Percentiles rank a stretch among this genome's conserved stretches.
Conservation (phyloP, 2,329 filamentous ascomycete species). For the Pseudogymnoascus sp. region DNA sequence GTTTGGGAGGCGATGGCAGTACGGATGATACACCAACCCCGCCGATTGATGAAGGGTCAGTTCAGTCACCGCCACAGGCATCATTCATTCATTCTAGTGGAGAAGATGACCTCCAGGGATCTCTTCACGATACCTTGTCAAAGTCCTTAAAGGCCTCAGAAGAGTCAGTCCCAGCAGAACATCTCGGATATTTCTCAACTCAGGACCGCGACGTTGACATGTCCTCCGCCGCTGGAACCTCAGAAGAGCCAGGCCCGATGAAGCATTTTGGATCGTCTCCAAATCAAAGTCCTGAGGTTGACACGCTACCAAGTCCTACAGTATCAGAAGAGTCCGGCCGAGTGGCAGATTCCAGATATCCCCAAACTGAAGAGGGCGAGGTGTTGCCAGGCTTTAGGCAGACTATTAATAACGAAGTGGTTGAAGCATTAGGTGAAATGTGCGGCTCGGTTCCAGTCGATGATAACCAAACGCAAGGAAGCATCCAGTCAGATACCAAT, state of each 20-base stretch:
- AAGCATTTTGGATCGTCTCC: too few relatives aligned
- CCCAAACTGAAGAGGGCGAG: too few relatives aligned
- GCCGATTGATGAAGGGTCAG: background rate
- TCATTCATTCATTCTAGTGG: background rate
- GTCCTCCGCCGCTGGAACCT: background rate
- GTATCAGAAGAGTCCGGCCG: too few relatives aligned
- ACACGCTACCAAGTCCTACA: too few relatives aligned
- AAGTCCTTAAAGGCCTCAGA: background rate
- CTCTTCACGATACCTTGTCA: background rate
- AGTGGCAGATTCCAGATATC: too few relatives aligned
- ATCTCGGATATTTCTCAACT: too few relatives aligned
- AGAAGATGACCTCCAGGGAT: background rate
- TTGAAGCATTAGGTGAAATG: background rate
- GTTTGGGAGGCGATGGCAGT: background rate
- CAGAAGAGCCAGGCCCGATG: too few relatives aligned
- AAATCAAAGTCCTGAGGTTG: too few relatives aligned
- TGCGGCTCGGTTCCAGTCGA: background rate
- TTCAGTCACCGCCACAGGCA: background rate
- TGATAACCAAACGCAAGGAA: background rate
- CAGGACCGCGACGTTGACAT: background rate
- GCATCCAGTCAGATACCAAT: background rate
- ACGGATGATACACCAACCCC: background rate
- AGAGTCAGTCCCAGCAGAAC: background rate
- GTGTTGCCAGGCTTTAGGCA: too few relatives aligned
- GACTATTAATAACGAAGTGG: background rate